These are phyloP conservation scores for Salix udensis DNA, from an alignment of 345 rosid species.

Conservation along the genomic window DNA sequence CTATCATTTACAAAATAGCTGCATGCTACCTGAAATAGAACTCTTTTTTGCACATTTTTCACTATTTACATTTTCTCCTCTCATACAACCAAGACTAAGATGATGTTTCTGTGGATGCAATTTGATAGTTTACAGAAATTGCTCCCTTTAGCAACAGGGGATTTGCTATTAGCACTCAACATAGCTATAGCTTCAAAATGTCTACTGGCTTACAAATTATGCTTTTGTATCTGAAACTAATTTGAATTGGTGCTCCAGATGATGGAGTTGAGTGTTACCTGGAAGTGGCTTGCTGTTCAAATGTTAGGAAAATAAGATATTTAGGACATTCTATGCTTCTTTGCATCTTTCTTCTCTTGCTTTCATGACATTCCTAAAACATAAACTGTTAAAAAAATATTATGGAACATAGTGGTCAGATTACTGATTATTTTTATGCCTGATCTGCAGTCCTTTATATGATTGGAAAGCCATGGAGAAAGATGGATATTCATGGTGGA, in stretches of 20 bases:
- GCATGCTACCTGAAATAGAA: not conserved
- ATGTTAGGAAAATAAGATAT: not conserved
- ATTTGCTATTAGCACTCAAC: not conserved
- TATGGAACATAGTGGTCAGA: constrained; percentile 1
- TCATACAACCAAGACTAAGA: not conserved
- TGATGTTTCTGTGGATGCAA: not conserved
- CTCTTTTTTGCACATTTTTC: not conserved
- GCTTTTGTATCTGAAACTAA: not conserved
- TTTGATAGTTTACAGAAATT: not conserved
- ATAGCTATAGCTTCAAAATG: not conserved
- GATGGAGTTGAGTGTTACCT: not conserved
- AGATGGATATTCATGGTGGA: constrained; percentile 90
- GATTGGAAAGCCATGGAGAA: constrained; percentile 92
- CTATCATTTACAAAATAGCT: not conserved
- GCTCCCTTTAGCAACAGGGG: not conserved
- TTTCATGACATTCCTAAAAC: constrained; percentile 1
- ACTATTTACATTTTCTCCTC: not conserved
- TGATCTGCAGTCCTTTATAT: constrained; percentile 72
- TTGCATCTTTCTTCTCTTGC: not conserved
- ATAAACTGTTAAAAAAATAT: not conserved
- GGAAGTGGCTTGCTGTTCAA: not conserved
- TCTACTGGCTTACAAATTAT: not conserved
- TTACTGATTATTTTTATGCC: constrained; percentile 17
- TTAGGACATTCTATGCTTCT: not conserved
- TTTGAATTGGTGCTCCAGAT: not conserved